Conservation (phyloP, 164 flowering plant genomes). For the Malania oleifera region DNA sequence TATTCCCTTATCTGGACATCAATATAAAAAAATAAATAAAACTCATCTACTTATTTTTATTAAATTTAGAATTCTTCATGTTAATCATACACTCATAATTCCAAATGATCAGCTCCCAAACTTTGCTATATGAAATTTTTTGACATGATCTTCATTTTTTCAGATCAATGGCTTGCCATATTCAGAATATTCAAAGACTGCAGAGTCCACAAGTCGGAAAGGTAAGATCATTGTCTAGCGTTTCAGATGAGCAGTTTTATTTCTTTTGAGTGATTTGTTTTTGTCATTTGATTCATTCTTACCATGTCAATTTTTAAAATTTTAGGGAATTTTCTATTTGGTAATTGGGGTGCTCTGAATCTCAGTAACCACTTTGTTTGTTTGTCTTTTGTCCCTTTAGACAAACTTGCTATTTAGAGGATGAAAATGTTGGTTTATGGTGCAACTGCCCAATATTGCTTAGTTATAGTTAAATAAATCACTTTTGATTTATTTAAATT, state of each 20-base stretch:
- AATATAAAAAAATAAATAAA: no score
- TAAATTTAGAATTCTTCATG: no score
- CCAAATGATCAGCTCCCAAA: no score
- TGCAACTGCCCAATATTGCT: no score
- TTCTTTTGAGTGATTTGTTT: neutral
- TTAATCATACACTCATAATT: neutral
- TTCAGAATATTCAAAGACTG: constrained; percentile 27
- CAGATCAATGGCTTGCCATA: constrained; percentile 46
- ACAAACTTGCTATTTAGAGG: no score
- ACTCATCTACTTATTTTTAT: no score
- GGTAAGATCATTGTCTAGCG: constrained; percentile 33
- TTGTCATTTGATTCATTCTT: neutral
- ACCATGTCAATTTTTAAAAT: neutral
- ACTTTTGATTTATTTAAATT: neutral
- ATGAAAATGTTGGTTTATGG: no score
- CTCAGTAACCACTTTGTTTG: no score
- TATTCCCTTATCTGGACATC: neutral
- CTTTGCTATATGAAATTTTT: neutral
- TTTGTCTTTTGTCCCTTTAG: no score
- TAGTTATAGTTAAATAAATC: no score
- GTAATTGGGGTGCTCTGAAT: neutral
- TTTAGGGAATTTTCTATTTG: neutral
- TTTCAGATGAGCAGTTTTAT: neutral
- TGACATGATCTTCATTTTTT: constrained; percentile 6
- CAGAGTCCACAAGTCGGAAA: constrained; percentile 39